phyloP scores from a whole-genome alignment of 176 grass and related monocot species.

The Ensete glaucum region DNA sequence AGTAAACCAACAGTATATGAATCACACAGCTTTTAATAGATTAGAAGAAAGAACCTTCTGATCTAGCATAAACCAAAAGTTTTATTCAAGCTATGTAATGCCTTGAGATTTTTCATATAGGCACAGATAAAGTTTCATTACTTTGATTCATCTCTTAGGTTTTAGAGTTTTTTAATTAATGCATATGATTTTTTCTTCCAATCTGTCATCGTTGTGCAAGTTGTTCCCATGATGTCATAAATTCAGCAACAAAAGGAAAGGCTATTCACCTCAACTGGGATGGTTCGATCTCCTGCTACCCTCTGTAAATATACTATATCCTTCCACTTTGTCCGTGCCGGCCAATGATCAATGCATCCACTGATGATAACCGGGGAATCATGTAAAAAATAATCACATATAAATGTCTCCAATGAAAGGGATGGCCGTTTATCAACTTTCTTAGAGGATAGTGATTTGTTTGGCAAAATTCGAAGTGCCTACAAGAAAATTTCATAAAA shows the following conservation, averaged over 20 bases:
- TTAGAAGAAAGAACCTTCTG: no score
- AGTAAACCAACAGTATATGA: no score
- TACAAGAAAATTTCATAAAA: constrained; percentile 24
- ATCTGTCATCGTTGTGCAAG: background rate
- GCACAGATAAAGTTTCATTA: no score
- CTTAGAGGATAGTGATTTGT: constrained; percentile 64
- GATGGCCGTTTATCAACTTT: constrained; percentile 49
- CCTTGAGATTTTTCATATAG: no score
- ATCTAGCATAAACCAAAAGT: no score
- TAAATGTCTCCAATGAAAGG: constrained; percentile 85
- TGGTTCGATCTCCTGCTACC: constrained; percentile 68
- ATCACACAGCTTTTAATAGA: no score
- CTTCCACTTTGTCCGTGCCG: constrained; percentile 80
- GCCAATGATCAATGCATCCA: constrained; percentile 81
- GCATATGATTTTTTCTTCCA: background rate
- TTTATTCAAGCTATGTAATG: no score
- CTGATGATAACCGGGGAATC: constrained; percentile 76
- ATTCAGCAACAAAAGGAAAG: background rate
- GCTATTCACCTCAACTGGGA: constrained; percentile 71
- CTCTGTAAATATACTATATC: constrained; percentile 65
- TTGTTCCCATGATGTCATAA: background rate
- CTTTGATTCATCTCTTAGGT: no score
- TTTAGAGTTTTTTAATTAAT: no score
- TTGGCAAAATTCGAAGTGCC: constrained; percentile 57
- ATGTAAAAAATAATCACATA: constrained; percentile 68